Base-by-base conservation (phyloP, 1,139 yeast genomes). In the Blastobotrys serpentis region DNA sequence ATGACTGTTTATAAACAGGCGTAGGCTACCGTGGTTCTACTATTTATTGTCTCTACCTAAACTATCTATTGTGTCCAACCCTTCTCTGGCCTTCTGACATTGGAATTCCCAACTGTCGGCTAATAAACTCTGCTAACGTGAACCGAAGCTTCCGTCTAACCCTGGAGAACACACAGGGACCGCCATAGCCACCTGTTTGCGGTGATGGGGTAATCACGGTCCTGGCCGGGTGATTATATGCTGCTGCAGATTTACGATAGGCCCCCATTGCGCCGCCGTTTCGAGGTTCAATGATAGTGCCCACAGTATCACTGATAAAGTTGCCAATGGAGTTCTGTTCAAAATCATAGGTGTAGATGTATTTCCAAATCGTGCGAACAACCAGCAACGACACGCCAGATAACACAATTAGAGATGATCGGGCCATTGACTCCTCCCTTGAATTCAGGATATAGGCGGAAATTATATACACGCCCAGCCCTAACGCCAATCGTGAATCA, bases 401-500 rank as follows among this genome's bases (percentile, higher is more conserved):
- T 10, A 49, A 17, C 3, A 41, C 50, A 18, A 49, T 39, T n/a
- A 49, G 19, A 7, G 48, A 47, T n/a, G 47, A 44, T 23, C 32
- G 36, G 2, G 41, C 44, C 13, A 49, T 3, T 1, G 41, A 36
- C 19, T 49, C 52, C 14, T 49, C 52, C 10, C 48, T 37, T 7
- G 43, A 39, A 3, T 43, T 50, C 25, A 49, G 37, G 10, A 49
- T 25, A n/a, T 43, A 49, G 19, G 50, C 52, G 8, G 52, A 49
- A 7, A 49, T 44, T 34, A 49, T 44, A 40, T 46, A 49, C 29
- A 49, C 50, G 43, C 52, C 43, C 10, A 49, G 30, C 10, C 52
- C 52, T 14, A 49, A 42, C 16, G 52, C 52, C 40, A 49, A 32
- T 32, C 52, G 25, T 4, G 30, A 42, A 23, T 49, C 52, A 18